Evolutionary conservation across 2,329 filamentous ascomycete species (phyloP).

Genomic region (Scleromitrula shiraiana): DNA sequence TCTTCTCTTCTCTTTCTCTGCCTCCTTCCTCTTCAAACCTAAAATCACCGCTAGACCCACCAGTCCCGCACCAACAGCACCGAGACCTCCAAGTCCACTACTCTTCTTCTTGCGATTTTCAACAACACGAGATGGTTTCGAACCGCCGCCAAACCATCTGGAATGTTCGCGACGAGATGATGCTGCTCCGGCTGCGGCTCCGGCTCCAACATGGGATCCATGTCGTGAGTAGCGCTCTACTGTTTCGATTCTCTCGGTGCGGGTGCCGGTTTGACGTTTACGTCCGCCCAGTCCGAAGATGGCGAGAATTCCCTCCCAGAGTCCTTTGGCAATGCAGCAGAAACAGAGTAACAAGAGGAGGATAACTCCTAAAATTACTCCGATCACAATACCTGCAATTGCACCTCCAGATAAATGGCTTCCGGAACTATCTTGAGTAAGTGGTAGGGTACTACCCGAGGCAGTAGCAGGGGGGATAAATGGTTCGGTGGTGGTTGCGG

Average conservation of each 20-base stretch:
- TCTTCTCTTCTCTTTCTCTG: constrained; percentile 19
- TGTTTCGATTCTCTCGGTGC: constrained; percentile 46
- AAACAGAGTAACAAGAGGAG: constrained; percentile 65
- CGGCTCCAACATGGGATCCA: constrained; percentile 28
- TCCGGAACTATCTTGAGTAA: constrained; percentile 7
- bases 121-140: constrained; percentile 38
- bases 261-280: constrained; percentile 33
- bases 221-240: constrained; percentile 52
- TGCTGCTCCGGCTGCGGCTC: constrained; percentile 15
- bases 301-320: constrained; percentile 51
- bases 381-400: constrained; percentile 76
- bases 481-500: constrained; percentile 38
- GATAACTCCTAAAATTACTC: constrained; percentile 57
- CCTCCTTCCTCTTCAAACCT: constrained; percentile 26
- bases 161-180: constrained; percentile 30
- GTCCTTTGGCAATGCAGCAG: constrained; percentile 59
- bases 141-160: constrained; percentile 48
- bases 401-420: constrained; percentile 57
- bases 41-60: constrained; percentile 25
- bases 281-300: constrained; percentile 53
- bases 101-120: constrained; percentile 43
- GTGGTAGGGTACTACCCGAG: constrained; percentile 32
- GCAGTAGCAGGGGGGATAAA: constrained; percentile 47
- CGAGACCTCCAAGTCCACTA: constrained; percentile 44
- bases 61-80: constrained; percentile 33